Base-by-base conservation (phyloP, 2,329 filamentous ascomycete genomes). In the Diaporthe ampelina region DNA sequence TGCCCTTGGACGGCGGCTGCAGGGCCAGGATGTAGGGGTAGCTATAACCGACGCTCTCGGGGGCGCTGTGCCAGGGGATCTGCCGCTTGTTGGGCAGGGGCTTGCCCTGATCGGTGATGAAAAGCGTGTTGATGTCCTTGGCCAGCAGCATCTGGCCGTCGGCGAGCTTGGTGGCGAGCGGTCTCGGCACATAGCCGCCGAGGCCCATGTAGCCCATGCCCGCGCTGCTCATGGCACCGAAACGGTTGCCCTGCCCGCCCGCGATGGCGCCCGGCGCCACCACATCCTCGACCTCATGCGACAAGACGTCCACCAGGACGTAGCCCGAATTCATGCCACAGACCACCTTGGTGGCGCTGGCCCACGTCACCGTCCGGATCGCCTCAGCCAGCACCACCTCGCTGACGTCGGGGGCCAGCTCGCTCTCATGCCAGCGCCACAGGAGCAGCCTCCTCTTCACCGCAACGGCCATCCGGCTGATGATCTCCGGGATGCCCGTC, bases 121-220 rank as follows among this genome's bases (percentile, higher is more conserved):
- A 99, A 70, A 98, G 86, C 1, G 95, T 97, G 82, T 98, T 97
- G 79, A 98, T 95, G 79, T 99, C 97, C 82, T 97, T 98, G n/a
- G 96, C 95, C n/a, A 99, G 88, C 74, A 99, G 85, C 81, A 98
- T 91, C 83, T 98, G 91, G 6, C 94, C 94, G 77, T 97, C 94
- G 3, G 91, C 90, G 17, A 99, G 88, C 78, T 93, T 93, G 8
- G 95, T 93, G 8, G 94, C 94, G 79, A 99, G 88, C 9, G 97
- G 97, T 80, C 94, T 97, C 1, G 97, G 96, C 73, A 96, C 94
- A 86, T 95, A 97, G 56, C 94, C 94, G 67, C 94, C 95, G 81
- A 98, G 92, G 1, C 96, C 96, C 90, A 98, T 97, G 81, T 98
- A 98, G 58, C 95, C 95, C 95, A 98, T 98, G 63, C 95, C 94